Base-by-base conservation (phyloP, 208 protist genomes). In the Trypanosoma brucei region DNA sequence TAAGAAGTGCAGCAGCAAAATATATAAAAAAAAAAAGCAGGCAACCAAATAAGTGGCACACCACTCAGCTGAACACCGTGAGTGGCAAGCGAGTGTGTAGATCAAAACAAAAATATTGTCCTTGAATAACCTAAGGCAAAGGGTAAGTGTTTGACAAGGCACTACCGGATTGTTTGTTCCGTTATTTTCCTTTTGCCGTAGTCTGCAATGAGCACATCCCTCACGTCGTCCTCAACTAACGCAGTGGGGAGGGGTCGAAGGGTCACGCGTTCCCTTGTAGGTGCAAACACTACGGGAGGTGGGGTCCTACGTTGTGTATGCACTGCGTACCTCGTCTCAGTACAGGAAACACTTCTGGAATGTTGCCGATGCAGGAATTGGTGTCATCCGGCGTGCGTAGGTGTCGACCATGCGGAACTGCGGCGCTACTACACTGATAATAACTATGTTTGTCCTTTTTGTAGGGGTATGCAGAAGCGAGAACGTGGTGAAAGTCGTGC, bases 361-460 rank as follows among this genome's bases (percentile, higher is more conserved):
- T 93, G 86, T 60, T 63, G 58, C 3, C 66, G 64, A 2, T 93
- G 86, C 65, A 64, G 60, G 52, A 86, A 90, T 68, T 90, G 72
- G 75, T 86, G 78, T 68, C 86, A 93, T 60, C 76, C 83, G 3
- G 81, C 81, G 13, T 93, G 86, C 59, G 81, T 90, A 11, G 83
- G 80, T n/a, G 71, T 93, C 2, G 86, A 90, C 55, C 66, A 76
- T 38, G 67, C 60, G 30, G 80, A 84, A 35, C 38, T 93, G 36
- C 70, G 77, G 3, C 51, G 64, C 6, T 57, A 65, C 34, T 72
- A 81, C 33, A 65, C 61, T 0, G 68, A 68, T 7, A 69, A 75
- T 11, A 59, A 38, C 45, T 93, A 74, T 62, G 61, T 84, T 6
- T 93, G 86, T 51, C 83, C 76, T 9, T 89, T 79, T 68, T 93